phyloP scores from a whole-genome alignment of 768 basidiomycete species.

The Tricholoma matsutake region DNA sequence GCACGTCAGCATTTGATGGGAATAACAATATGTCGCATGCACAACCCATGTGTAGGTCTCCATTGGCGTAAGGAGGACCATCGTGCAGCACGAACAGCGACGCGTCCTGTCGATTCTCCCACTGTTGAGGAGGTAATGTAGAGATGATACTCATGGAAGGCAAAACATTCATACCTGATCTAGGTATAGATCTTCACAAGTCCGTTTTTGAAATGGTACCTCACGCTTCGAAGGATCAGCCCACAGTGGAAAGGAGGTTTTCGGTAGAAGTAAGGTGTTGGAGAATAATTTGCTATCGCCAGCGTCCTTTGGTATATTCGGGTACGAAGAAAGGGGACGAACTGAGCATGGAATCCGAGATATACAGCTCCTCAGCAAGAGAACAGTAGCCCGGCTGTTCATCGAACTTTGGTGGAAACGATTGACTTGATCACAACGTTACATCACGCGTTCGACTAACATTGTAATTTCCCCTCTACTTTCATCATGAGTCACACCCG shows the following conservation, averaged over 20 bases:
- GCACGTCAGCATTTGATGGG: not conserved
- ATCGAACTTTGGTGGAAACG: too few relatives aligned
- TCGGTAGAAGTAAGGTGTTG: slow-evolving; percentile 74
- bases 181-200: slow-evolving; percentile 71
- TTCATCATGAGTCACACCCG: too few relatives aligned
- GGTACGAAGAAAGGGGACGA: slow-evolving; percentile 1
- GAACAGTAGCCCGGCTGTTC: not conserved
- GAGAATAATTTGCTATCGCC: slow-evolving; percentile 41
- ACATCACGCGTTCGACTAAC: too few relatives aligned
- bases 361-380: not conserved
- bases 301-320: slow-evolving; percentile 1
- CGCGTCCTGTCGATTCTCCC: slow-evolving; percentile 53
- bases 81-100: slow-evolving; percentile 87
- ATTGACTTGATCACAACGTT: too few relatives aligned
- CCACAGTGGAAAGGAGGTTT: slow-evolving; percentile 76
- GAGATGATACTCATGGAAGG: not conserved
- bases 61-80: slow-evolving; percentile 97
- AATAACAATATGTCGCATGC: not conserved
- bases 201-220: slow-evolving; percentile 51
- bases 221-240: slow-evolving; percentile 64
- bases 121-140: slow-evolving; percentile 36
- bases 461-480: too few relatives aligned
- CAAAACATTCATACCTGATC: slow-evolving; percentile 58
- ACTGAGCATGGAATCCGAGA: not conserved
- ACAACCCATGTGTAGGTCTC: slow-evolving; percentile 90